Conservation (phyloP, 1,284 basidiomycete species). For the Marasmius sp. region DNA sequence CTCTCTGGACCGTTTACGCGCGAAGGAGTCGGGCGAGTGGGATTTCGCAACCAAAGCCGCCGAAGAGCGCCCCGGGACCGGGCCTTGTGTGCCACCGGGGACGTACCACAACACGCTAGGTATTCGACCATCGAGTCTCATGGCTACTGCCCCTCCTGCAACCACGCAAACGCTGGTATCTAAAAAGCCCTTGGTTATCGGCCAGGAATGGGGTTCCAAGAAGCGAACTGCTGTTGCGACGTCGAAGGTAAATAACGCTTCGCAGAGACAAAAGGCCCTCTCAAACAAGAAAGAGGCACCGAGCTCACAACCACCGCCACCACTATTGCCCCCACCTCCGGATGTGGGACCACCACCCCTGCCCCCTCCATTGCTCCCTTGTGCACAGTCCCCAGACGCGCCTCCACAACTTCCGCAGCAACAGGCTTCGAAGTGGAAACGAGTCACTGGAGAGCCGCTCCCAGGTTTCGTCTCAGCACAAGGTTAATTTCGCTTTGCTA, state of each 20-base stretch:
- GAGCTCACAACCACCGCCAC: too few species aligned
- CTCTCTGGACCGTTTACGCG: too few species aligned
- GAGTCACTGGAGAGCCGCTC: neutral
- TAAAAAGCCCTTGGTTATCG: constrained; percentile 32
- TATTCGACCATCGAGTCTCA: constrained; percentile 42
- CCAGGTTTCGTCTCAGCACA: neutral
- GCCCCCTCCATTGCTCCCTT: constrained; percentile 1
- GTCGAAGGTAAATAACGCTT: neutral
- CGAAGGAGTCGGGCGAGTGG: too few species aligned
- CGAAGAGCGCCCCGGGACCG: neutral
- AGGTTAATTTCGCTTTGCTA: neutral
- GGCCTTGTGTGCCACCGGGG: neutral
- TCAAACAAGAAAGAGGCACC: too few species aligned
- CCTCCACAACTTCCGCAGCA: neutral
- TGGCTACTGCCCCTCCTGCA: constrained; percentile 5
- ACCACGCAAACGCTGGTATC: constrained; percentile 10
- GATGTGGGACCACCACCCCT: constrained; percentile 1
- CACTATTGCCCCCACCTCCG: constrained; percentile 31
- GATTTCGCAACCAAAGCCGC: too few species aligned
- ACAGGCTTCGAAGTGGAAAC: constrained; percentile 7
- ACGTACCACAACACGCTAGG: constrained; percentile 25
- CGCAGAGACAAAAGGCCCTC: neutral
- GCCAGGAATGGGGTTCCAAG: constrained; percentile 24
- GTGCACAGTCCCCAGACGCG: neutral
- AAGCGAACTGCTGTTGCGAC: neutral